Evolutionary conservation across 768 basidiomycete genomes (phyloP), one percentile per base, ranked within the genome.

Genomic region (Leccinum rimulosum): DNA sequence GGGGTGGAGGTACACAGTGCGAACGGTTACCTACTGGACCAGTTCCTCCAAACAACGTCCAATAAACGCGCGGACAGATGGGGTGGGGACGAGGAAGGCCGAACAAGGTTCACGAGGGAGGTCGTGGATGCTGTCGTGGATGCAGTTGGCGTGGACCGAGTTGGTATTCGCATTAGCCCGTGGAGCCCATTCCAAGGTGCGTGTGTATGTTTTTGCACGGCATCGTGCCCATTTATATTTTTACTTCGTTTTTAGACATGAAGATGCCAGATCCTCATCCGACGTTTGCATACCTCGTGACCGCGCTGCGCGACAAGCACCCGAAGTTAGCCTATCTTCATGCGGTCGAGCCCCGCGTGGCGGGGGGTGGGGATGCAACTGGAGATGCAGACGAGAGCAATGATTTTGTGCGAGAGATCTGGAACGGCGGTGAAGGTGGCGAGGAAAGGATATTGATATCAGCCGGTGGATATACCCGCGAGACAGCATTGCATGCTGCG

Each of bases 101-200:
- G 90, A 4, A 73, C 77, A 2, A 76, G 82, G 27, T 89, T 91
- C 66, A 65, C 73, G 0, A 71, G 86, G 5, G 83, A 85, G 59
- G 74, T 86, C 38, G 67, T 83, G 4, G 76, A 81, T 38, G 83
- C 82, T 4, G 73, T 88, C 4, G 73, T 73, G 4, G 68, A 75
- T 0, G 80, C 80, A 2, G 72, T 89, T 38, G 88, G 88, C 1
- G 68, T 74, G 25, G 78, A 82, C 22, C 76, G 76, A 17, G 77
- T 81, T 1, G 84, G 74, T 0, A 74, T 89, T 45, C 77, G 87
- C 6, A 45, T 88, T 36, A 82, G 83, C 57, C 87, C 84, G 3
- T 87, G 82, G 83, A 74, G 72, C 49, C 50, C 47, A 2, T 75
- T 73, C 61, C 77, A 79, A 64, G 75, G 78, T 77, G 28, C 51